Base-by-base conservation (phyloP, 1,139 yeast species). In the Hyphopichia khmerensis region DNA sequence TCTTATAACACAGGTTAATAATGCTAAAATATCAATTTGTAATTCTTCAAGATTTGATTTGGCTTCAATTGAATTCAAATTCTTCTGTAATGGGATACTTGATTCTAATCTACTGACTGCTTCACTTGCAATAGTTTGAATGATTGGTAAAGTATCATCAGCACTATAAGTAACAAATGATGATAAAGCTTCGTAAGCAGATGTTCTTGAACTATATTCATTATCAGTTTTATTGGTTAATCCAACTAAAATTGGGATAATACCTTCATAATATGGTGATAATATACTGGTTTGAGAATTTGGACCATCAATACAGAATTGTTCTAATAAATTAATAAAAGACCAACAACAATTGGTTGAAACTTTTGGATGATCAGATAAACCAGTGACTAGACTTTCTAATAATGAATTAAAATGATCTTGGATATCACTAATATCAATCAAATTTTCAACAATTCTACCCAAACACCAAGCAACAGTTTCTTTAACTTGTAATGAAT, bases 381-480 rank as follows among this genome's bases (percentile, higher is more conserved):
- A 75, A 14, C 99, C 99, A 35, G 73, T 64, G 35, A 84, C 67
- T 48, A 93, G 76, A 0, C 96, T 95, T 44, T 78, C 75, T 47
- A 93, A 69, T 42, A 93, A 80, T 37, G 72, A 72, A 30, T 90
- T 87, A 51, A 93, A 73, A 59, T 84, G 85, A 6, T 68, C 66
- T 41, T 78, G 73, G 24, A 79, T 62, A 53, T 85, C 86, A 49
- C 91, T 82, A 5, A 95, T 91, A 46, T 80, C 87, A 48, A 88
- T 79, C 37, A 85, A 93, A 47, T 85, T 69, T 59, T 93, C 98
- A 11, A 98, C 95, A 55, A 93, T 88, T 67, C 97, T 82, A 45
- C 99, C 99, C 47, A 93, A 75, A 67, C 98, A 93, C 99, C 99
- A 93, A 8, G 98, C 96, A 36, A 91, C 96, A 0, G 99, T 91